Percentiles rank a stretch among this genome's conserved stretches.
These are phyloP conservation scores for Tulasnella sp. DNA, from an alignment of 768 basidiomycete species.

Conservation along the genomic window DNA sequence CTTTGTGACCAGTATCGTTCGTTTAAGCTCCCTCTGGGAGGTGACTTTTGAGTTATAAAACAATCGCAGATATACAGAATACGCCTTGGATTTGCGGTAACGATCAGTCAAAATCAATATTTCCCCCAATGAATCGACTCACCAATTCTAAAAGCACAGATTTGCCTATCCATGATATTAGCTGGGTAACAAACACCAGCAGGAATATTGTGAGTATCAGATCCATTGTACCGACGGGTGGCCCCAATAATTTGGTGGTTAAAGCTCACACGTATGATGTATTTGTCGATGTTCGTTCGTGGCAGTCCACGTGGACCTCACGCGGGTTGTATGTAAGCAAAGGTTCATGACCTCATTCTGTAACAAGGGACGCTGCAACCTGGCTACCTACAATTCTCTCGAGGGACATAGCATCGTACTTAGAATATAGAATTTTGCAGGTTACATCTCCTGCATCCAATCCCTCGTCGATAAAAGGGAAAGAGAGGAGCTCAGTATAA, in stretches of 20 bases:
- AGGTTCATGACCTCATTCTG: too few species aligned
- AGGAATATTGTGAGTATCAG: constrained; percentile 53
- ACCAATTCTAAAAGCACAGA: constrained; percentile 71
- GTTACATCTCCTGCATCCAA: constrained; percentile 83
- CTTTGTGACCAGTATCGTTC: constrained; percentile 65
- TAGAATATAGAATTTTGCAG: constrained; percentile 66
- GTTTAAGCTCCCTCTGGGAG: constrained; percentile 60
- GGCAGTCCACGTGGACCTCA: too few species aligned
- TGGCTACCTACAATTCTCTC: constrained; percentile 65
- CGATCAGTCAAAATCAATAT: constrained; percentile 5
- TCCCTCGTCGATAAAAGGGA: constrained; percentile 80
- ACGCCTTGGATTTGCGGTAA: constrained; percentile 39
- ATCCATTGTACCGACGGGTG: too few species aligned
- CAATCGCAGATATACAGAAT: constrained; percentile 52
- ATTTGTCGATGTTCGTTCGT: too few species aligned
- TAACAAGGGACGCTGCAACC: constrained; percentile 29
- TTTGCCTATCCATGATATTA: constrained; percentile 81
- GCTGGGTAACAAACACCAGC: constrained; percentile 68
- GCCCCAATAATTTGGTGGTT: too few species aligned
- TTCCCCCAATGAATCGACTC: constrained; percentile 26
- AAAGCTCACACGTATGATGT: too few species aligned
- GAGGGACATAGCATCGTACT: constrained; percentile 77
- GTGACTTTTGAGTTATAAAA: constrained; percentile 44
- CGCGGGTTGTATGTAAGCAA: too few species aligned
- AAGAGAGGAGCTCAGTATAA: constrained; percentile 79